Base-by-base conservation (phyloP, 2,329 filamentous ascomycete genomes). In the Pestalotiopsis sp. region DNA sequence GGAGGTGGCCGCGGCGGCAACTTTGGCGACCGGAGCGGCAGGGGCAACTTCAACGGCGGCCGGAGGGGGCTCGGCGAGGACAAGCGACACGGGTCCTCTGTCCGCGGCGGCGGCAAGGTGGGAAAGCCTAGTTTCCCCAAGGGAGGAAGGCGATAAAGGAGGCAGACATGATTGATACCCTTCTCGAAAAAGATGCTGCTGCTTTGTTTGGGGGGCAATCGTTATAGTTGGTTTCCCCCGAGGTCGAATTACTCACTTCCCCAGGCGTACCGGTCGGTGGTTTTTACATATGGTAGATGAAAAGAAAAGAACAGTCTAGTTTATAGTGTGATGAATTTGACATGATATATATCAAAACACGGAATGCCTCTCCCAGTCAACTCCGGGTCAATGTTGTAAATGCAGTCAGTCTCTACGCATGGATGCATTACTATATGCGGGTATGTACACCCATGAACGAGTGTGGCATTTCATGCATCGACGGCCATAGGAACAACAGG, bases 61-160 rank as follows among this genome's bases (percentile, higher is more conserved):
- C 79, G 86, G 68, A 82, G 83, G 67, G 85, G 86, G 0, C 77
- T 89, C 59, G 87, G 86, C 14, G 82, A 83, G 66, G 84, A 85
- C 56, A 86, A 85, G 79, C 80, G 80, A 72, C 80, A 82, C 62
- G 84, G 83, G 4, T 73, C 80, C 49, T 77, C 79, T 1, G 77
- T 76, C 63, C 73, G 71, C 3, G 74, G 74, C 12, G 80, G 82
- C 23, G 73, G 74, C 12, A 75, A 71, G 65, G 79, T 85, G n/a
- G 81, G 79, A 66, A 86, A 86, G 76, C 77, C 79, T 17, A 75
- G 74, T 67, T 77, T 77, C 67, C 59, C 39, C 3, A 66, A 68
- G 25, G 74, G 76, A 23, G 76, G 76, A 12, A 70, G 76, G 67
- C 75, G 76, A 70, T 77, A 70, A 73, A 36, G 31, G 31, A 36